These are phyloP conservation scores for Amyloporia xantha DNA, from an alignment of 768 basidiomycete genomes.

Conservation along the genomic window DNA sequence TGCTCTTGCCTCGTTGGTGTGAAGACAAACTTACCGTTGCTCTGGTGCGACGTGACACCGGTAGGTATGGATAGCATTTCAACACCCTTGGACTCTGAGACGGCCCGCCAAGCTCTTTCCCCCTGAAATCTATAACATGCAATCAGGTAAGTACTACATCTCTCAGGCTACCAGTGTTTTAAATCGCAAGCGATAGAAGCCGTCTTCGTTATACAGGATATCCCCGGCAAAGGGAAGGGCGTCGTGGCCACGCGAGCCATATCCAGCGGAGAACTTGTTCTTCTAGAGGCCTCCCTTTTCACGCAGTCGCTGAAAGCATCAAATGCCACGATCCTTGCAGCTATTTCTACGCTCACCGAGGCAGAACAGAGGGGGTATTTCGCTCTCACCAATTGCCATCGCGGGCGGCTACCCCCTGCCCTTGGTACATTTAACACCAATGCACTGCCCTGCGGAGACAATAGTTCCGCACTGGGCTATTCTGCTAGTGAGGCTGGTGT, in stretches of 20 bases:
- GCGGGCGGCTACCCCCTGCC: slow-evolving; percentile 9
- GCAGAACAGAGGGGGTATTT: slow-evolving; percentile 17
- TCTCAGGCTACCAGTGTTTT: neutral
- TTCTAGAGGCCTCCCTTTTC: slow-evolving; percentile 22
- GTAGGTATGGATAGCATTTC: too few relatives aligned
- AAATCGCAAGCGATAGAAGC: neutral
- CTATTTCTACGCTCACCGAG: slow-evolving; percentile 7
- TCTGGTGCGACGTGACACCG: too few relatives aligned
- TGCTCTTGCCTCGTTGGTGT: too few relatives aligned
- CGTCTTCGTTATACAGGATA: neutral
- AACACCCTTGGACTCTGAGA: too few relatives aligned
- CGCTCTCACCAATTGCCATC: slow-evolving; percentile 12
- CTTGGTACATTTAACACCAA: slow-evolving; percentile 22
- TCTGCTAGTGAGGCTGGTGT: slow-evolving; percentile 9
- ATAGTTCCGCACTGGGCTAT: neutral
- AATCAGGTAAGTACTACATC: too few relatives aligned
- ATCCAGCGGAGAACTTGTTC: slow-evolving; percentile 15
- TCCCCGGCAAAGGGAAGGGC: slow-evolving; percentile 19
- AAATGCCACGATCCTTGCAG: slow-evolving; percentile 11
- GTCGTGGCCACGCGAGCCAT: slow-evolving; percentile 21
- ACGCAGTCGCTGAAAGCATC: neutral
- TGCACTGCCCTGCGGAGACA: slow-evolving; percentile 16
- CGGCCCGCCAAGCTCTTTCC: too few relatives aligned
- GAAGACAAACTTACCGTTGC: too few relatives aligned
- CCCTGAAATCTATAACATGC: too few relatives aligned